Evolutionary conservation across 768 basidiomycete species (phyloP).

Genomic region (Mycena metata): DNA sequence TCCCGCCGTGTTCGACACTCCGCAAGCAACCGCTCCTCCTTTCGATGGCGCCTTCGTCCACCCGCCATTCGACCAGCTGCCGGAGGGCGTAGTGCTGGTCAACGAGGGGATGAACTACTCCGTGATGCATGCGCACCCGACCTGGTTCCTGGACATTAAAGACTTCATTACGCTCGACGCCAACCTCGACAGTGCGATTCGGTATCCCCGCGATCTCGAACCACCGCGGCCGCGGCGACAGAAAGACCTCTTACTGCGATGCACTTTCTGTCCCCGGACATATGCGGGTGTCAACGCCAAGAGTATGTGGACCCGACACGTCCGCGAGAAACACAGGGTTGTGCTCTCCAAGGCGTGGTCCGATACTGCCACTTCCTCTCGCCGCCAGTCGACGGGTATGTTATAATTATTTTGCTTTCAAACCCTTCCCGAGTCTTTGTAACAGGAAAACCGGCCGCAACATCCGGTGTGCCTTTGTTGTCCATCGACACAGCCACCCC

Average conservation of each 20-base stretch:
- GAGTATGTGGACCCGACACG: constrained; percentile 73
- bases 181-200: constrained; percentile 53
- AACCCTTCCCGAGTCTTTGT: not conserved
- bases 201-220: constrained; percentile 67
- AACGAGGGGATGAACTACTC: constrained; percentile 65
- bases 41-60: constrained; percentile 37
- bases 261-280: constrained; percentile 69
- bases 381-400: constrained; percentile 25
- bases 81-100: constrained; percentile 37
- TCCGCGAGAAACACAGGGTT: constrained; percentile 73
- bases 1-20: constrained; percentile 31
- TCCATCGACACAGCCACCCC: constrained; percentile 27
- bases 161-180: constrained; percentile 57
- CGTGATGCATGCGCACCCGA: constrained; percentile 62
- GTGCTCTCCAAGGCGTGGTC: constrained; percentile 64
- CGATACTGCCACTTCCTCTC: constrained; percentile 34
- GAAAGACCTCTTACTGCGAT: constrained; percentile 53
- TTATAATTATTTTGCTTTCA: not conserved
- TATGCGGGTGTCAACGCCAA: constrained; percentile 73
- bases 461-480: not conserved
- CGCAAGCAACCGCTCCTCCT: constrained; percentile 32
- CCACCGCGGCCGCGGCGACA: constrained; percentile 62
- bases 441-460: constrained; percentile 18
- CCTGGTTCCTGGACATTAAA: constrained; percentile 66
- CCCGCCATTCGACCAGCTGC: constrained; percentile 35